Evolutionary conservation across 768 basidiomycete species (phyloP), one percentile per base, ranked within the genome.

Genomic region (Lepiota brunneoincarnata): DNA sequence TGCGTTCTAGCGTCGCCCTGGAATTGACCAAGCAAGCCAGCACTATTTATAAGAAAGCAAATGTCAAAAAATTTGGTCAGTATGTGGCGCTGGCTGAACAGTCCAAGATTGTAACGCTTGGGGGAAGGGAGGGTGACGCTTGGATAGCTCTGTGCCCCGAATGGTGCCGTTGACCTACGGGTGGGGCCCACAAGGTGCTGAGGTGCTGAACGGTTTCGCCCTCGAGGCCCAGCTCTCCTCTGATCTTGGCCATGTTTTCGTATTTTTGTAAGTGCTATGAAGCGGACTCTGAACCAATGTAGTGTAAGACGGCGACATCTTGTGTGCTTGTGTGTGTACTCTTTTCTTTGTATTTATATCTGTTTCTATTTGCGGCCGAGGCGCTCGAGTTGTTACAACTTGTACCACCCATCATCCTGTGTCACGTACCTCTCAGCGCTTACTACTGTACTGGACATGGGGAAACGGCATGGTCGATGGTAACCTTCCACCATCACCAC

Each of bases 51-150:
- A 59, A 63, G 60, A 61, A 62, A 31, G 77, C 74, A 9, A 74
- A 76, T 1, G 75, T 72, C 4, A 24, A 68, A 5, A 71, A 62
- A 21, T 78, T 81, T 57, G 64, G 64, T 15, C 69, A 75, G 38
- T 82, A 81, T 57, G 48, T 68, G 11, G 58, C 56, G 7, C 55
- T 71, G 50, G 80, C 80, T 11, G 64, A 67, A 36, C 63, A 71
- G 52, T 64, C 58, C 12, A 71, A 68, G 20, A 65, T 81, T 26
- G 58, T 80, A 49, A 67, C 70, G 38, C 65, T 70, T 12, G 80
- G 79, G 24, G 77, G 75, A 3, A 40, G 37, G 39, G 70, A 66
- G 23, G 68, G 68, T 3, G 35, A 52, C 12, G 72, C 69, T 7
- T 78, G 78, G 78, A 71, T 77, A 26, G 42, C 60, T 11, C 60